Percentiles rank a stretch among this genome's conserved stretches.
Evolutionary conservation across 176 grass and related monocot genomes (phyloP).

Genomic region (Microstegium vimineum): DNA sequence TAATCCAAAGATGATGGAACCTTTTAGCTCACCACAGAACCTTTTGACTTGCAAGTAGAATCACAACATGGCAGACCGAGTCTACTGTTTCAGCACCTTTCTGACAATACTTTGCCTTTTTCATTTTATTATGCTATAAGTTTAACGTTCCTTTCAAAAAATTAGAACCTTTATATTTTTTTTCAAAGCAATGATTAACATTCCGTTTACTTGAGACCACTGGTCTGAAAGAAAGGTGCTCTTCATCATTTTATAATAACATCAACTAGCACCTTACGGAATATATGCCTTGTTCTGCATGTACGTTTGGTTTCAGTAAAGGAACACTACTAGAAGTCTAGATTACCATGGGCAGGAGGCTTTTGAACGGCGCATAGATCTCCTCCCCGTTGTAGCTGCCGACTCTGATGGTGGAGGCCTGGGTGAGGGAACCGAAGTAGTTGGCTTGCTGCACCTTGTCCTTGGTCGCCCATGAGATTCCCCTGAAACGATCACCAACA

Average conservation of each 20-base stretch:
- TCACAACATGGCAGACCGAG: background rate
- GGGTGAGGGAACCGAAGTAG: slow-evolving; percentile 92
- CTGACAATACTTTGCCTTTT: background rate
- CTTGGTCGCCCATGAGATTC: slow-evolving; percentile 97
- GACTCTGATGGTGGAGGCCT: slow-evolving; percentile 82
- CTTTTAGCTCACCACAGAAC: background rate
- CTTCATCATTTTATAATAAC: background rate
- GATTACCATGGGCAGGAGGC: slow-evolving; percentile 89
- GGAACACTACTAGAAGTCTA: background rate
- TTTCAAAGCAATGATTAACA: background rate
- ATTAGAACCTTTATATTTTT: background rate
- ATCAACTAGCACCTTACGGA: background rate
- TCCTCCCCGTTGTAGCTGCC: slow-evolving; percentile 95
- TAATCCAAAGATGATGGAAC: slow-evolving; percentile 22
- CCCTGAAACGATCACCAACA: slow-evolving; percentile 31
- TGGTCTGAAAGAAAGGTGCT: background rate
- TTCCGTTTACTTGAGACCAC: background rate
- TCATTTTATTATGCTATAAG: background rate
- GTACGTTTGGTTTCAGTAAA: background rate
- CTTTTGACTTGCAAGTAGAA: background rate
- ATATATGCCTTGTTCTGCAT: background rate
- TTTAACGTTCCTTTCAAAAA: background rate
- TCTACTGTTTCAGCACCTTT: slow-evolving; percentile 13
- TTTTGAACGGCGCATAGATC: slow-evolving; percentile 93
- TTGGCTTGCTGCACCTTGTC: slow-evolving; percentile 97